phyloP scores from a whole-genome alignment of 257 asterid species.

The Nemophila menziesii region DNA sequence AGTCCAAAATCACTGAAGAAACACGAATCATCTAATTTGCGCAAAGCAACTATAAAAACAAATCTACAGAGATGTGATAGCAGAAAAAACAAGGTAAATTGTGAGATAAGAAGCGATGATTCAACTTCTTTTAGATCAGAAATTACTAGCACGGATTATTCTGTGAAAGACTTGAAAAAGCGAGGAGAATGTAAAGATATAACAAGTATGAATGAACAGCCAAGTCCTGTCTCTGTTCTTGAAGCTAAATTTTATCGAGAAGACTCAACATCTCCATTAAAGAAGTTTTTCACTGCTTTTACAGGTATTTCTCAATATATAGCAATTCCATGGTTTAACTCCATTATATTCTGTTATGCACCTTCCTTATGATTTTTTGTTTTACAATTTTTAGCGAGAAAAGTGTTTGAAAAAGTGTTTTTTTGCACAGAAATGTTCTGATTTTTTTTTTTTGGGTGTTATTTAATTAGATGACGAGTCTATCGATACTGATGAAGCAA shows the following conservation, averaged over 20 bases:
- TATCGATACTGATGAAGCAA: constrained; percentile 39
- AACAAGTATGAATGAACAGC: constrained; percentile 57
- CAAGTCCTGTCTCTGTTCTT: constrained; percentile 93
- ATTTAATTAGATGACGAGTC: constrained; percentile 29
- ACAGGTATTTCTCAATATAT: constrained; percentile 37
- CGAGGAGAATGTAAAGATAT: constrained; percentile 28
- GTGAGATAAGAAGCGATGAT: constrained; percentile 45
- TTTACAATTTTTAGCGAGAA: too few relatives aligned
- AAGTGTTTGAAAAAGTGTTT: neutral
- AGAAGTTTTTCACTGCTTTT: constrained; percentile 55
- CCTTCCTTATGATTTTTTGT: too few relatives aligned
- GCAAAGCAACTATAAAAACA: constrained; percentile 26
- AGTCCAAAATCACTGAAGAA: constrained; percentile 51
- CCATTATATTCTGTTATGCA: neutral
- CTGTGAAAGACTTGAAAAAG: constrained; percentile 20
- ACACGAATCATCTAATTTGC: constrained; percentile 24
- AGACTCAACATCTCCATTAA: constrained; percentile 85
- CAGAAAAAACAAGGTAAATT: constrained; percentile 35
- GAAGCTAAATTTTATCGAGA: constrained; percentile 59
- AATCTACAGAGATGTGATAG: constrained; percentile 29
- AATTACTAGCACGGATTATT: constrained; percentile 33
- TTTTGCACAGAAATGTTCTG: neutral
- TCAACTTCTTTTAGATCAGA: constrained; percentile 64
- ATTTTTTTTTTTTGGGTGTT: constrained; percentile 11
- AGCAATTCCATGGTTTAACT: too few relatives aligned